A percentile compares a stretch with the other conserved stretches of the same genome.
phyloP scores from a whole-genome alignment of 306 rosid species.

The Psophocarpus tetragonolobus region DNA sequence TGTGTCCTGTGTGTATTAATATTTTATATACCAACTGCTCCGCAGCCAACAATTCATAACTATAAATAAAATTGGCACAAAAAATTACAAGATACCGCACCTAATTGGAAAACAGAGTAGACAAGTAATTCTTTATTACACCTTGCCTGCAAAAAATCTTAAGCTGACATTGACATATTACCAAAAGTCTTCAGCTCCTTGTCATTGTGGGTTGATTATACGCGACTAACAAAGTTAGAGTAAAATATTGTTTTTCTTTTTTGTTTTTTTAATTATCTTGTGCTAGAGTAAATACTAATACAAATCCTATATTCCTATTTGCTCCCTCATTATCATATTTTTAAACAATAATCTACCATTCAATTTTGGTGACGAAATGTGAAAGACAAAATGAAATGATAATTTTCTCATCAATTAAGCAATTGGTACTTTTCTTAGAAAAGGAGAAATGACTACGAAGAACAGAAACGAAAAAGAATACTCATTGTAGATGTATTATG shows the following conservation, averaged over 20 bases:
- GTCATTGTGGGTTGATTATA: background rate
- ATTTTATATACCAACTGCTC: too few relatives aligned
- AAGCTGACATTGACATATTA: too few relatives aligned
- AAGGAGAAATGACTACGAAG: background rate
- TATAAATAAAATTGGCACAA: too few relatives aligned
- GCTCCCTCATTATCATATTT: background rate
- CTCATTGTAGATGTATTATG: background rate
- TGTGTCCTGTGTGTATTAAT: too few relatives aligned
- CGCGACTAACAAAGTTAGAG: background rate
- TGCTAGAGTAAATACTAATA: background rate
- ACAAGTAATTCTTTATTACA: too few relatives aligned
- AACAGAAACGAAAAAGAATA: background rate
- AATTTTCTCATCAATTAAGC: background rate
- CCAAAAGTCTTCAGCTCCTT: too few relatives aligned
- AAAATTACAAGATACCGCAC: too few relatives aligned
- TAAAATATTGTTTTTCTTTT: background rate
- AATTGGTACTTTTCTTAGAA: background rate
- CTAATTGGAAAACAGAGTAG: too few relatives aligned
- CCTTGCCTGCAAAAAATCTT: too few relatives aligned
- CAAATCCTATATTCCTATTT: background rate
- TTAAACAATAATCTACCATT: background rate
- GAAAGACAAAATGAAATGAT: background rate
- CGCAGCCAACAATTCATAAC: too few relatives aligned
- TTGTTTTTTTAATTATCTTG: too few relatives aligned
- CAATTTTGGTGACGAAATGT: background rate